Evolutionary conservation across 768 basidiomycete species (phyloP), one percentile per base, ranked within the genome.

Genomic region (Collybiopsis confluens): DNA sequence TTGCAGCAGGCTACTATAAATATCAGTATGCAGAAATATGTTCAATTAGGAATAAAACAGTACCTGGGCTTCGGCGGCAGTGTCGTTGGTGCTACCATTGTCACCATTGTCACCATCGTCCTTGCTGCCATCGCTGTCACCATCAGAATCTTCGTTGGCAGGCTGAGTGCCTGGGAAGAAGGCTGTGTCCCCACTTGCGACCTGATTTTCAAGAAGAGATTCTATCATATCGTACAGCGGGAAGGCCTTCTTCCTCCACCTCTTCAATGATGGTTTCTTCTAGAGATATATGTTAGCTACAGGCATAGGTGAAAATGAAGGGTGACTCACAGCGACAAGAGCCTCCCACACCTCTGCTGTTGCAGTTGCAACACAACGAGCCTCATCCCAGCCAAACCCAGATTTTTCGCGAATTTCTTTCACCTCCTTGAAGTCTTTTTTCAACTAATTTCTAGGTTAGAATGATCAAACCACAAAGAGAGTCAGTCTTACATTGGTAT

Each of bases 121-220:
- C 16, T 8, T 36, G 35, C 35, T 16, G 16, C 16, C 16, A 16
- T 16, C 16, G 35, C 16, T 36, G 35, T 8, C 16, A 36, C 35
- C 16, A 16, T 8, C 16, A 8, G 35, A 8, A 16, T 16, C 35
- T 24, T 13, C n/a, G 23, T 18, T 13, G 26, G 43, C 7, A 44
- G 5, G 13, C 7, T 6, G 43, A 44, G n/a, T 24, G 26, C 21
- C 43, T 5, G 43, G 43, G n/a, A 18, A 21, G 51, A 62, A 60
- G 23, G 56, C 59, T 33, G 36, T 51, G 26, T 45, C 53, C 2
- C 60, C 61, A 37, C 54, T 61, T 2, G 60, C 59, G 40, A 59
- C 49, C 42, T 45, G 21, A 16, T 49, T 54, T 2, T 51, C 21
- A 15, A 61, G 47, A 46, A 61, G 59, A 18, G 27, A 43, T 13